A percentile compares a stretch with the other conserved stretches of the same genome.
Evolutionary conservation across 2,329 filamentous ascomycete genomes (phyloP).

Genomic region (Cadophora gregata): DNA sequence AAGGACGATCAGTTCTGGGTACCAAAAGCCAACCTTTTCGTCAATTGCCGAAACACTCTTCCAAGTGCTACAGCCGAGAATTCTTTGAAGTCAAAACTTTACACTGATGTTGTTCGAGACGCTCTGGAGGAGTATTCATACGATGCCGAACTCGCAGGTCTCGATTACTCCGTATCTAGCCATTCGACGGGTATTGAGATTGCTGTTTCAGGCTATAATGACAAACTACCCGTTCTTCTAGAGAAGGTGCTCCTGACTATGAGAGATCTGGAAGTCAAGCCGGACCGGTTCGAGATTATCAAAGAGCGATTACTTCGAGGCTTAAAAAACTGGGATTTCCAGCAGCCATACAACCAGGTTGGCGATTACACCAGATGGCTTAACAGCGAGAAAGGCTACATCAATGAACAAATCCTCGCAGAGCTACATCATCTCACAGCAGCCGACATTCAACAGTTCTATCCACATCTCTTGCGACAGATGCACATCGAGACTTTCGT

Average conservation of each 20-base stretch:
- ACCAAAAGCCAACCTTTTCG: conserved; percentile 86
- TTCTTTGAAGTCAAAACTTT: conserved; percentile 78
- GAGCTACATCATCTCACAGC: conserved; percentile 78
- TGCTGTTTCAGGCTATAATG: conserved; percentile 89
- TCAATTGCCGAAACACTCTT: conserved; percentile 80
- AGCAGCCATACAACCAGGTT: conserved; percentile 89
- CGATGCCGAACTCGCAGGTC: conserved; percentile 89
- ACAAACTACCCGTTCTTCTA: conserved; percentile 89
- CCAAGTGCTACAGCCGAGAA: conserved; percentile 81
- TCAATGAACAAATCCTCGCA: conserved; percentile 78
- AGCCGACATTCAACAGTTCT: conserved; percentile 77
- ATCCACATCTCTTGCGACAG: conserved; percentile 80
- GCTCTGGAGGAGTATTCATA: conserved; percentile 93
- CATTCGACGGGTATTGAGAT: conserved; percentile 78
- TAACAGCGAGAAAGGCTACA: conserved; percentile 75
- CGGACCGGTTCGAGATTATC: conserved; percentile 90
- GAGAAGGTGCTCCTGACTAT: conserved; percentile 88
- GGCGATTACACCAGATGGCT: conserved; percentile 83
- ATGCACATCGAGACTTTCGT: conserved; percentile 86
- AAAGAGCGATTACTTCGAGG: conserved; percentile 81
- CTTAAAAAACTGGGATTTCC: conserved; percentile 86
- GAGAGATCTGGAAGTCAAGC: conserved; percentile 80
- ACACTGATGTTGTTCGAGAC: conserved; percentile 85
- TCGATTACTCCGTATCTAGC: conserved; percentile 80
- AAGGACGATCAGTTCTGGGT: conserved; percentile 99